A percentile compares a stretch with the other conserved stretches of the same genome.
Evolutionary conservation across 2,329 filamentous ascomycete genomes (phyloP).

Genomic region (Talaromyces atroroseus): DNA sequence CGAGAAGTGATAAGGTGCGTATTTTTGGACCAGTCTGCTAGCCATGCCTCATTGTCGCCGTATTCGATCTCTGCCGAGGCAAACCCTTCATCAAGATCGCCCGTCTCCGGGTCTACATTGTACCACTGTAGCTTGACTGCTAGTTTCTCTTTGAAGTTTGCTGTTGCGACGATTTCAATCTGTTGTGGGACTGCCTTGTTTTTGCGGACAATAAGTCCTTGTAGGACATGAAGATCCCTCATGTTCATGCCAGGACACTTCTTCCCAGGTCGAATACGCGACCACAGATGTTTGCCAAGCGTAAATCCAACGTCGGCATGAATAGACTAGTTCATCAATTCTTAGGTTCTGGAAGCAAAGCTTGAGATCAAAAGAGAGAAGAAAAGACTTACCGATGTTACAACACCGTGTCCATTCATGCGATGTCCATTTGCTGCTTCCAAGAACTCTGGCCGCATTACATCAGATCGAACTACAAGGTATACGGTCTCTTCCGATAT

Average conservation of each 20-base stretch:
- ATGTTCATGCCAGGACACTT: constrained; percentile 28
- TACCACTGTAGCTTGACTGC: constrained; percentile 20
- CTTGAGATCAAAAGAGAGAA: neutral
- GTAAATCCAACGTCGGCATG: constrained; percentile 21
- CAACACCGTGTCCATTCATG: constrained; percentile 13
- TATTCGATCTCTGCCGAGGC: constrained; percentile 13
- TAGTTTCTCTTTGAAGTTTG: constrained; percentile 40
- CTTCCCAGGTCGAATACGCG: constrained; percentile 8
- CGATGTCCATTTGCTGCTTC: constrained; percentile 15
- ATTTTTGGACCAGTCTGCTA: constrained; percentile 15
- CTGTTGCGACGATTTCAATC: constrained; percentile 49
- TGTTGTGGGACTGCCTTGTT: constrained; percentile 41
- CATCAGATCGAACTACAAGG: constrained; percentile 13
- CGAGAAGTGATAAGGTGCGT: constrained; percentile 15
- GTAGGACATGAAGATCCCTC: constrained; percentile 40
- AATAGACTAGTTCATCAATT: constrained; percentile 8
- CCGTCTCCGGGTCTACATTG: constrained; percentile 17
- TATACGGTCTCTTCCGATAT: neutral
- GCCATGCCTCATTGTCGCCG: constrained; percentile 19
- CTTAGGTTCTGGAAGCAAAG: neutral
- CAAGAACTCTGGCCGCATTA: constrained; percentile 11
- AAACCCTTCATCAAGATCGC: constrained; percentile 7
- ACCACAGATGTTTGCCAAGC: constrained; percentile 25
- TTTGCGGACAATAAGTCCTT: constrained; percentile 52
- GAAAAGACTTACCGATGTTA: constrained; percentile 2